These are phyloP conservation scores for Viola pubescens DNA, from an alignment of 441 rosid genomes.

Conservation along the genomic window DNA sequence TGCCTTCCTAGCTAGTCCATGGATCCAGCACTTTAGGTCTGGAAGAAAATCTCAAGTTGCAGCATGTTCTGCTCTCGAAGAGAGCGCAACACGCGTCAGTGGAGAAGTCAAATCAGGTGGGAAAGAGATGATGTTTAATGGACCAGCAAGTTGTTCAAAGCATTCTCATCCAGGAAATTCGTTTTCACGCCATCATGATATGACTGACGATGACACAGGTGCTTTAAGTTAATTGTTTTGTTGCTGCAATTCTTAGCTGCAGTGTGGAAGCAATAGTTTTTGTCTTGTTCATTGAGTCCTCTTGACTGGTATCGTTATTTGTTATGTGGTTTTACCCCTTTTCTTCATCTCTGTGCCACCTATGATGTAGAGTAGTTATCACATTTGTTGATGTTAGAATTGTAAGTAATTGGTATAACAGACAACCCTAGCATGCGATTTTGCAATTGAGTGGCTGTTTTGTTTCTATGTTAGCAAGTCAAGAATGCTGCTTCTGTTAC, in stretches of 20 bases:
- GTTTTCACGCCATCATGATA: conserved; percentile 14
- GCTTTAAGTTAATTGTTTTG: conserved; percentile 7
- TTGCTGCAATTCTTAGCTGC: neutral
- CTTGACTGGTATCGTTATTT: neutral
- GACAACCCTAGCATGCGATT: too few relatives aligned
- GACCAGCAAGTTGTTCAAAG: conserved; percentile 20
- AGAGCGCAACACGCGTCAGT: conserved; percentile 19
- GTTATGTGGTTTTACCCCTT: neutral
- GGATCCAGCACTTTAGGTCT: conserved; percentile 47
- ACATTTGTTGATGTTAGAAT: too few relatives aligned
- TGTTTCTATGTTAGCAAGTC: neutral
- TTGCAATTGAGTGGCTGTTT: too few relatives aligned
- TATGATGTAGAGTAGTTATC: too few relatives aligned
- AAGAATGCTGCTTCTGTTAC: neutral
- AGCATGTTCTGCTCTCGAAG: conserved; percentile 28
- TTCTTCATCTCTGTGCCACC: too few relatives aligned
- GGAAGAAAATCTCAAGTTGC: conserved; percentile 17
- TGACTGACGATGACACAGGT: conserved; percentile 26
- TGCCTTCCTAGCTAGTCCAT: conserved; percentile 30
- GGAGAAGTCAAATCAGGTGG: conserved; percentile 17
- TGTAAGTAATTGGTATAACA: too few relatives aligned
- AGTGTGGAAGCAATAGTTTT: neutral
- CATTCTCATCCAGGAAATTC: conserved; percentile 12
- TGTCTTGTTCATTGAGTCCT: neutral
- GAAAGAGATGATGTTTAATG: conserved; percentile 19